These are phyloP conservation scores for Yamadazyma atlantica DNA, from an alignment of 1,139 yeast species.

Conservation along the genomic window DNA sequence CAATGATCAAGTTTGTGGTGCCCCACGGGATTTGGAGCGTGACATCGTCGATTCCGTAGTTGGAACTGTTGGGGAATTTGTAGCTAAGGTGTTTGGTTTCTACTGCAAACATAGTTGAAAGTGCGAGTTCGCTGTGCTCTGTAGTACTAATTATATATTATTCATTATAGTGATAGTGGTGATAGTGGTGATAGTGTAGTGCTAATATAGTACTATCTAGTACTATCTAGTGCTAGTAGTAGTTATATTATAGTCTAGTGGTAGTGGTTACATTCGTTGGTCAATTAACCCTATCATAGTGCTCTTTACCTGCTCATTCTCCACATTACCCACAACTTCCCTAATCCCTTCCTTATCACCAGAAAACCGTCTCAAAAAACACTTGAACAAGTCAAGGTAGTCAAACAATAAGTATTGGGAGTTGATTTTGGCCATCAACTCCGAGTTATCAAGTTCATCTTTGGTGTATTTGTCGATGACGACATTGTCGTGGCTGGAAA, in stretches of 20 bases:
- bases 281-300: not conserved
- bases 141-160: too few relatives aligned
- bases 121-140: not conserved
- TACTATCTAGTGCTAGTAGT: too few relatives aligned
- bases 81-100: slow-evolving; percentile 68
- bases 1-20: slow-evolving; percentile 74
- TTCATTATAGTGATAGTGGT: too few relatives aligned
- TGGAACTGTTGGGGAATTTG: slow-evolving; percentile 60
- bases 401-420: slow-evolving; percentile 46
- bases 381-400: slow-evolving; percentile 43
- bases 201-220: not conserved
- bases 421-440: slow-evolving; percentile 28
- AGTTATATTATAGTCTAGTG: too few relatives aligned
- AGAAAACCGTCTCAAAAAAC: slow-evolving; percentile 32
- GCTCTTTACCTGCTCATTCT: not conserved
- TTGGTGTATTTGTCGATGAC: slow-evolving; percentile 29
- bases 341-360: not conserved
- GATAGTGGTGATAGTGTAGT: too few relatives aligned
- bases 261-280: too few relatives aligned
- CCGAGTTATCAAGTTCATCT: slow-evolving; percentile 23
- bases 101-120: slow-evolving; percentile 45
- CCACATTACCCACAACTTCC: not conserved
- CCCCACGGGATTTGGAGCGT: slow-evolving; percentile 63
- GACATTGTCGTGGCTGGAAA: slow-evolving; percentile 23
- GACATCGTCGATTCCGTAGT: slow-evolving; percentile 69